A percentile compares a stretch with the other conserved stretches of the same genome.
Conservation (phyloP, 2,329 filamentous ascomycete genomes). For the Claviceps capensis region DNA sequence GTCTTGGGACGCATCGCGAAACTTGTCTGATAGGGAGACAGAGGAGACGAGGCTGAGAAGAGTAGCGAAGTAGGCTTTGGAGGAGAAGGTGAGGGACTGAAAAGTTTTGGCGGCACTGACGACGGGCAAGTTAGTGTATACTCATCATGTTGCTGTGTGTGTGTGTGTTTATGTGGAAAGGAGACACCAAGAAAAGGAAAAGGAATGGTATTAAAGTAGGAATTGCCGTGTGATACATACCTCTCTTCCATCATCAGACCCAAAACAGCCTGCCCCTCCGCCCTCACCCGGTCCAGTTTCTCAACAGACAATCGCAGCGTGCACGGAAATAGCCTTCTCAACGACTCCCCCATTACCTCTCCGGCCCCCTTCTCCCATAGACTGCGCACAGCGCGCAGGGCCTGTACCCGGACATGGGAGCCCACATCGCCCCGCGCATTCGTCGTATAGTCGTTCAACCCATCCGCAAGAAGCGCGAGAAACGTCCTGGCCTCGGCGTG, state of each 20-base stretch:
- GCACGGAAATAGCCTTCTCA: slow-evolving; percentile 31
- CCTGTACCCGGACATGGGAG: slow-evolving; percentile 70
- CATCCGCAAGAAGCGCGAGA: slow-evolving; percentile 34
- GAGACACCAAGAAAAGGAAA: neutral
- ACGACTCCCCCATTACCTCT: slow-evolving; percentile 15
- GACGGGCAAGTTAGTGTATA: slow-evolving; percentile 7
- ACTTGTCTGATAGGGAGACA: slow-evolving; percentile 21
- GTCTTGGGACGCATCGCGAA: slow-evolving; percentile 20
- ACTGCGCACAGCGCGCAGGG: slow-evolving; percentile 59
- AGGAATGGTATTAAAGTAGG: too few species aligned
- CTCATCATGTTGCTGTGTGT: neutral
- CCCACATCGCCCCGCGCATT: slow-evolving; percentile 83
- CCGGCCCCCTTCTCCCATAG: slow-evolving; percentile 32
- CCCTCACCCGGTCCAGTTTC: slow-evolving; percentile 77
- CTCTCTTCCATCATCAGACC: slow-evolving; percentile 27
- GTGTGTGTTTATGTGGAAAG: neutral
- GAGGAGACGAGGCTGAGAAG: slow-evolving; percentile 34
- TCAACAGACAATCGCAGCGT: slow-evolving; percentile 64
- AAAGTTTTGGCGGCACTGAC: slow-evolving; percentile 23
- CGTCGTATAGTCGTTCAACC: slow-evolving; percentile 81
- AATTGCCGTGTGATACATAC: slow-evolving; percentile 23
- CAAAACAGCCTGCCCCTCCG: slow-evolving; percentile 45
- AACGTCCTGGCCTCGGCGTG: slow-evolving; percentile 26
- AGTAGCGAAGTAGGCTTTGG: slow-evolving; percentile 41
- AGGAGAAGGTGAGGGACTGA: slow-evolving; percentile 36